phyloP scores from a whole-genome alignment of 306 rosid genomes.

The Cucumis melo region DNA sequence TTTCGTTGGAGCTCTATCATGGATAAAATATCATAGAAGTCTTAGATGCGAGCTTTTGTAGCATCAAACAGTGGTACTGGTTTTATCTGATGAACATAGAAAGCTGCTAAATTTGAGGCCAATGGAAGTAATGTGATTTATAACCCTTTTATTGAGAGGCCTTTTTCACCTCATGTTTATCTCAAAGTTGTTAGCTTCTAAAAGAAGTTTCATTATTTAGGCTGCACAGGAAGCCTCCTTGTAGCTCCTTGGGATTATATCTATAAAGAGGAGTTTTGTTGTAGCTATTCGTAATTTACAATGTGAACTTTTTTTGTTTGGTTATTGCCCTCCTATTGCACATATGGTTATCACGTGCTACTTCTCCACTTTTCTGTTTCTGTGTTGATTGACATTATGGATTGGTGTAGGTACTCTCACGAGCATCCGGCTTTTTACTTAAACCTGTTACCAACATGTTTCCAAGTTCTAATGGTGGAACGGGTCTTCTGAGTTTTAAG shows the following conservation, averaged over 20 bases:
- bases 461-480: slow-evolving; percentile 62
- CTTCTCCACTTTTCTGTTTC: not conserved
- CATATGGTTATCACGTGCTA: not conserved
- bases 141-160: not conserved
- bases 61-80: not conserved
- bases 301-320: not conserved
- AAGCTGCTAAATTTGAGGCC: not conserved
- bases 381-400: slow-evolving; percentile 1
- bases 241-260: not conserved
- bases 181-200: not conserved
- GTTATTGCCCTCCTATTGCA: not conserved
- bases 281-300: not conserved
- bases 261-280: not conserved
- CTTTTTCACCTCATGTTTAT: not conserved
- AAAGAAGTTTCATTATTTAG: not conserved
- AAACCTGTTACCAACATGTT: slow-evolving; percentile 72
- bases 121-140: not conserved
- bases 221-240: not conserved
- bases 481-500: slow-evolving; percentile 82
- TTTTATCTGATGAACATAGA: not conserved
- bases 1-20: not conserved
- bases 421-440: slow-evolving; percentile 74
- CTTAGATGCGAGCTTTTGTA: not conserved
- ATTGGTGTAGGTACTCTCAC: slow-evolving; percentile 67
- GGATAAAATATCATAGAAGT: not conserved